A percentile compares a stretch with the other conserved stretches of the same genome.
These are phyloP conservation scores for Malassezia sp. DNA, from an alignment of 1,284 basidiomycete genomes.

Conservation along the genomic window DNA sequence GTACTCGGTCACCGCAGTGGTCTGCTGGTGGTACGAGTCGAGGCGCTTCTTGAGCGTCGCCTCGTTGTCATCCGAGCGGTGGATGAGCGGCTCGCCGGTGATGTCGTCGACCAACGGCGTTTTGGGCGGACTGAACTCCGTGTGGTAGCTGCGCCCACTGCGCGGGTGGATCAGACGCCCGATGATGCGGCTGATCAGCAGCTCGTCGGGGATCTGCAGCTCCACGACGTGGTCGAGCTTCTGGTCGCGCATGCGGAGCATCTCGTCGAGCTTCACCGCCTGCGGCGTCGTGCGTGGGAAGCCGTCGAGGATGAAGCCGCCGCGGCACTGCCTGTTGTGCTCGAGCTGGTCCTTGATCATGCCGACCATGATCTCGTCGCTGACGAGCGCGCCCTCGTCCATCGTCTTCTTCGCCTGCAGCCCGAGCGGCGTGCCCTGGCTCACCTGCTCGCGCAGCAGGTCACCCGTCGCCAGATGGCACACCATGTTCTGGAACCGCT, in stretches of 20 bases:
- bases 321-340: slow-evolving; percentile 80
- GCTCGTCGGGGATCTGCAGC: slow-evolving; percentile 80
- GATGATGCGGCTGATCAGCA: slow-evolving; percentile 93
- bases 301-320: slow-evolving; percentile 94
- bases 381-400: slow-evolving; percentile 79
- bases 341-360: slow-evolving; percentile 96
- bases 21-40: slow-evolving; percentile 75
- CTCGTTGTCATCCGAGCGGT: slow-evolving; percentile 50
- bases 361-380: slow-evolving; percentile 90
- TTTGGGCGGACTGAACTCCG: slow-evolving; percentile 91
- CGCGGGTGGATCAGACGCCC: slow-evolving; percentile 83
- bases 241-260: slow-evolving; percentile 72
- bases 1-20: slow-evolving; percentile 90
- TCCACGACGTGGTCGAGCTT: slow-evolving; percentile 77
- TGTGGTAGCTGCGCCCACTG: slow-evolving; percentile 85
- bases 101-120: slow-evolving; percentile 84
- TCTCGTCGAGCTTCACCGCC: slow-evolving; percentile 85
- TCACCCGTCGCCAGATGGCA: slow-evolving; percentile 97
- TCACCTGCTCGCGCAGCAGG: slow-evolving; percentile 90
- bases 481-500: slow-evolving; percentile 68
- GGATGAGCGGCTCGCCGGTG: slow-evolving; percentile 79
- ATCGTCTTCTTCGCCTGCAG: slow-evolving; percentile 93
- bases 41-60: slow-evolving; percentile 86
- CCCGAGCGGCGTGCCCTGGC: slow-evolving; percentile 74
- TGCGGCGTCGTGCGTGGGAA: slow-evolving; percentile 98